Evolutionary conservation across 129 eudicot species (phyloP).

Genomic region (Flaveria trinervia): DNA sequence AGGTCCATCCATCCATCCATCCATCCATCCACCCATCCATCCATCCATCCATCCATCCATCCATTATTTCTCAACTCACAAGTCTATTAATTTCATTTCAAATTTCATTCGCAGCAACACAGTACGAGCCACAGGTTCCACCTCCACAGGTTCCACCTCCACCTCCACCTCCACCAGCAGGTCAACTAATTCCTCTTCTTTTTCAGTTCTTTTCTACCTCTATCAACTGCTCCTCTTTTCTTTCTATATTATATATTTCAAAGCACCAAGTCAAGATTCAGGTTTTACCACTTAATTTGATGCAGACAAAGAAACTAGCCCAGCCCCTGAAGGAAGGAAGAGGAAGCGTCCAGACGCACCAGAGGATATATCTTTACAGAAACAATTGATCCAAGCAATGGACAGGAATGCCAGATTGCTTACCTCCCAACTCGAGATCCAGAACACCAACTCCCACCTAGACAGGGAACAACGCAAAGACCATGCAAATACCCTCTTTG

Average conservation of each 20-base stretch:
- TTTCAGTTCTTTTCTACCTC: too few relatives aligned
- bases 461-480: constrained; percentile 78
- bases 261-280: too few relatives aligned
- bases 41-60: too few relatives aligned
- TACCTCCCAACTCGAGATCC: constrained; percentile 76
- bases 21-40: too few relatives aligned
- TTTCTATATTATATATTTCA: too few relatives aligned
- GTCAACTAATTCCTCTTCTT: constrained; percentile 17
- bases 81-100: too few relatives aligned
- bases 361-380: constrained; percentile 40
- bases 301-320: constrained; percentile 36
- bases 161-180: constrained; percentile 30
- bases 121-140: constrained; percentile 38
- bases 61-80: too few relatives aligned
- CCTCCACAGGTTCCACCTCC: constrained; percentile 23
- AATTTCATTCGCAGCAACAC: constrained; percentile 40
- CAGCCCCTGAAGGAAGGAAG: constrained; percentile 43
- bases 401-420: constrained; percentile 73
- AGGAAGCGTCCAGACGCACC: constrained; percentile 45
- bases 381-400: constrained; percentile 56
- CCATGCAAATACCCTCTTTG: constrained; percentile 56
- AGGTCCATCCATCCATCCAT: too few relatives aligned
- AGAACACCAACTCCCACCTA: constrained; percentile 57
- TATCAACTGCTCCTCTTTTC: too few relatives aligned
- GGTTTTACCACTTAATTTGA: neutral